Base-by-base conservation (phyloP, 2,329 filamentous ascomycete genomes). In the Pseudogymnoascus sp. region DNA sequence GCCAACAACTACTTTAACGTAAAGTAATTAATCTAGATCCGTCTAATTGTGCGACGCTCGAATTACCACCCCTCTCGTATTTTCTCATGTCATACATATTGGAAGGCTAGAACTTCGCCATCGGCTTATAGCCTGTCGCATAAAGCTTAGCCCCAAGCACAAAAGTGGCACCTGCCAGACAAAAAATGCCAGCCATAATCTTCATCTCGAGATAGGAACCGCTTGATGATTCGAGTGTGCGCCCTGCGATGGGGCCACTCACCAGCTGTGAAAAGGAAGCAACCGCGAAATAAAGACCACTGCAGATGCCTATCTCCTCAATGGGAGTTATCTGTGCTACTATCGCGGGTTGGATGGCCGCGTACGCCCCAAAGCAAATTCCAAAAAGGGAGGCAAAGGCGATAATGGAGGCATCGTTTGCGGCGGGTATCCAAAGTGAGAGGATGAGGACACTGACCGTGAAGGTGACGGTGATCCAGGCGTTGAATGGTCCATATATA, bases 291-390 rank as follows among this genome's bases (percentile, higher is more conserved):
- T 82, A 78, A 0, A 81, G 79, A 0, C 89, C 89, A 2, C 81
- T 84, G 8, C 88, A 79, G 2, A 84, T 80, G 13, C 88, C 89
- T 35, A 91, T 85, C 71, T 89, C 79, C 21, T 81, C 77, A 35
- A 89, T 79, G 59, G 88, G 84, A 1, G 82, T 84, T 64, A 90
- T 87, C 68, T 90, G 85, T 2, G 85, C 86, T 29, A 91, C 76
- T 12, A 87, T 75, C 0, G 85, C 80, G 0, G 87, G 84, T 0
- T 78, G 77, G 7, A 90, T 74, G 0, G 81, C 81, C 36, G 87
- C 81, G 66, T 84, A 87, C 3, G 82, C 81, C 12, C 87, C 87
- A 0, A 82, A 85, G 29, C 79, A 79, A 69, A 90, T 88, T 21
- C 87, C 88, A 65, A 87, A 90, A 6, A 88, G 71, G 17, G 80